phyloP scores from a whole-genome alignment of 345 rosid species.

The Populus simonii region DNA sequence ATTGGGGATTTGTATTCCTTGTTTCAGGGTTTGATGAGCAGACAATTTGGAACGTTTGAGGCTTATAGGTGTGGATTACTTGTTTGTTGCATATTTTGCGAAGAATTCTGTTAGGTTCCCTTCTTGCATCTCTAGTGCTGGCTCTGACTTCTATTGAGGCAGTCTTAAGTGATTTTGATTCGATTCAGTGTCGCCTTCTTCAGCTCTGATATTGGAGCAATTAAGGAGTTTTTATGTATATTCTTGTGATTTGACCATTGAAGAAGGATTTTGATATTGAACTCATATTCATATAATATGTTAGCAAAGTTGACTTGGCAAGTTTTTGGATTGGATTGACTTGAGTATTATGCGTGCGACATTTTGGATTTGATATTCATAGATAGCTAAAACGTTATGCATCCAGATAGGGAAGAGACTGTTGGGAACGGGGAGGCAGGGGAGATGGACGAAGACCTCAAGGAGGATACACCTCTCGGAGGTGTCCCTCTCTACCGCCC shows the following conservation, averaged over 20 bases:
- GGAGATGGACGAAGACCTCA: constrained; percentile 45
- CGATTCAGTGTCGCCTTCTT: neutral
- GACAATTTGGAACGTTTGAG: constrained; percentile 11
- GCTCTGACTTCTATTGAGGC: neutral
- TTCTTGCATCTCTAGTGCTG: constrained; percentile 6
- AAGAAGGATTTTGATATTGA: constrained; percentile 1
- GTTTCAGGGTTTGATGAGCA: constrained; percentile 13
- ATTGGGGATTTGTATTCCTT: neutral
- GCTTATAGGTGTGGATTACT: constrained; percentile 1
- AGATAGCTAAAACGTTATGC: constrained; percentile 37
- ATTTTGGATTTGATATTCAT: neutral
- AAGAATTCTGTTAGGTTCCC: constrained; percentile 10
- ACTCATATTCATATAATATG: constrained; percentile 3
- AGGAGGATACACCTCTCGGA: constrained; percentile 20
- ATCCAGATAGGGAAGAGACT: constrained; percentile 39
- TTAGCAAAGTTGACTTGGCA: neutral
- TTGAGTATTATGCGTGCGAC: neutral
- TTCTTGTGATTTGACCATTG: neutral
- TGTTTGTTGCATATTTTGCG: constrained; percentile 9
- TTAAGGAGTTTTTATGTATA: neutral
- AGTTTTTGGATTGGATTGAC: constrained; percentile 6
- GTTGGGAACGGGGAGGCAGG: constrained; percentile 42
- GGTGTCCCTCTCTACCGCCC: constrained; percentile 16
- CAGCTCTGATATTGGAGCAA: neutral
- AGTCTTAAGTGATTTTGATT: neutral